Evolutionary conservation across 768 basidiomycete genomes (phyloP).

Genomic region (Rhodotorula kratochvilovae): DNA sequence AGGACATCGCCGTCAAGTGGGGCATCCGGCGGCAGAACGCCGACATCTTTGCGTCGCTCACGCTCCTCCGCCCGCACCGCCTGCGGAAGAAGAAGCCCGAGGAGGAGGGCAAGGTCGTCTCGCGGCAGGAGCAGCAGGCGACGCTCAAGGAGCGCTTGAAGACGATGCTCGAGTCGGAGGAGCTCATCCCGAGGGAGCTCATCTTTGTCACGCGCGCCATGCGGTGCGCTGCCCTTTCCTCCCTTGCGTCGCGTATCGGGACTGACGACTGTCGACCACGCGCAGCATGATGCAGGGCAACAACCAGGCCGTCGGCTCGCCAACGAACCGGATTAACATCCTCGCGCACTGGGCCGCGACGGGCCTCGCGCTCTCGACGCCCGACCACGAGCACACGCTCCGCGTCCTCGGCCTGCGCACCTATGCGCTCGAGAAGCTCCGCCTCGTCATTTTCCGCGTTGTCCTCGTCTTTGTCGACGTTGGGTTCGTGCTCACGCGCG

Average conservation of each 20-base stretch:
- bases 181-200: constrained; percentile 48
- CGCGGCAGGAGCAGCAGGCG: constrained; percentile 17
- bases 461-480: constrained; percentile 68
- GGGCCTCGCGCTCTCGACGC: constrained; percentile 18
- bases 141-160: constrained; percentile 41
- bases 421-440: constrained; percentile 46
- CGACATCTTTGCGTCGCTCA: constrained; percentile 41
- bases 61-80: constrained; percentile 39
- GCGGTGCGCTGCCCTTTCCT: constrained; percentile 16
- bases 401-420: constrained; percentile 16
- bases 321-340: constrained; percentile 84
- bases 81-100: constrained; percentile 29
- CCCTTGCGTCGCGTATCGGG: too few species aligned
- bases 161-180: constrained; percentile 43
- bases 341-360: constrained; percentile 67
- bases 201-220: constrained; percentile 49
- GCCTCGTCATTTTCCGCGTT: constrained; percentile 60
- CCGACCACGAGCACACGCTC: constrained; percentile 54
- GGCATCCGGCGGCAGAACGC: constrained; percentile 38
- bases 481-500: constrained; percentile 62
- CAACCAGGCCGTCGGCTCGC: constrained; percentile 76
- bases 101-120: constrained; percentile 28
- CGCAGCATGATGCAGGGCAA: constrained; percentile 48
- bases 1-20: constrained; percentile 41
- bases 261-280: background rate